Conservation (phyloP, 148 eudicot genomes). For the Vaccinium myrtillus region DNA sequence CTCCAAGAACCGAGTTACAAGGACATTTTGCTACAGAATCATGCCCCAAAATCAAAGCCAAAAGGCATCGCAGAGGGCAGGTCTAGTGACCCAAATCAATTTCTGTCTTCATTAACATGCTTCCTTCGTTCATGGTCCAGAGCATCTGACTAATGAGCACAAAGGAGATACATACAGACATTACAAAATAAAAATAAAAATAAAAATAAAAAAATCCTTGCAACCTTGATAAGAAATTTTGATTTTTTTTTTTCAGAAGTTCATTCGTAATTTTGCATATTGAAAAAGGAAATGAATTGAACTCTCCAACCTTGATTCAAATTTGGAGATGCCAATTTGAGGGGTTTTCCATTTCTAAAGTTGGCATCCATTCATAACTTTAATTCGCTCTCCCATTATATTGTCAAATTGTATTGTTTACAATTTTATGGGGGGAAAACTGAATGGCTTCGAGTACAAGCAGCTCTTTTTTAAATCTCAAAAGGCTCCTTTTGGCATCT, state of each 20-base stretch:
- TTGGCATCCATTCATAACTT: neutral
- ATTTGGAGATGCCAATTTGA: neutral
- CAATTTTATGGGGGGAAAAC: too few species aligned
- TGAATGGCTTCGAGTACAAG: neutral
- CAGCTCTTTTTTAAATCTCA: neutral
- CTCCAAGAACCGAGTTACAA: too few species aligned
- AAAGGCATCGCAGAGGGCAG: too few species aligned
- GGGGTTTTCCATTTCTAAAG: neutral
- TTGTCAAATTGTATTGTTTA: neutral
- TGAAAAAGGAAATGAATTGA: neutral
- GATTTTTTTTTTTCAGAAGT: neutral
- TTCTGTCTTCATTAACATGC: too few species aligned
- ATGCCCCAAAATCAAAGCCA: too few species aligned
- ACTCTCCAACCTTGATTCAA: neutral
- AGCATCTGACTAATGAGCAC: too few species aligned
- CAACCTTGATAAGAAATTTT: neutral
- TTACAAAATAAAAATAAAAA: too few species aligned
- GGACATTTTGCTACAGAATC: too few species aligned
- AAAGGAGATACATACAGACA: too few species aligned
- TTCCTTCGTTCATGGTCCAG: too few species aligned
- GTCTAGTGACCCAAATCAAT: too few species aligned
- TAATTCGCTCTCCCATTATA: neutral
- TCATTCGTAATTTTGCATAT: too few species aligned
- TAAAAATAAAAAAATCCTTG: neutral
- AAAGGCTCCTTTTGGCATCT: neutral